These are phyloP conservation scores for Murraya paniculata DNA, from an alignment of 345 rosid genomes.

Conservation along the genomic window DNA sequence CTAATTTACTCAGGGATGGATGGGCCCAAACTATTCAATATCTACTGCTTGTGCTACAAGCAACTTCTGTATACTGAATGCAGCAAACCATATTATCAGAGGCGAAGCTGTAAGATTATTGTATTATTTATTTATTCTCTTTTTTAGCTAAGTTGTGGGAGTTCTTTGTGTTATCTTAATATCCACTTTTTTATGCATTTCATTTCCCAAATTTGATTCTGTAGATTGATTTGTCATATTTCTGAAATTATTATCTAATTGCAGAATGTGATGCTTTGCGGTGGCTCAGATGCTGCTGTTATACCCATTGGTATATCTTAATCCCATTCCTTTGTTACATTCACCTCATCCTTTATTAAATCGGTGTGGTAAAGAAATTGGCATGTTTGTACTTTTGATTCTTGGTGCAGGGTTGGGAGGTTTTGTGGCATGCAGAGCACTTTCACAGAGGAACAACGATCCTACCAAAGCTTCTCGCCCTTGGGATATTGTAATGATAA, in stretches of 20 bases:
- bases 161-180: neutral
- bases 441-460: slow-evolving; percentile 80
- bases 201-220: neutral
- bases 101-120: slow-evolving; percentile 92
- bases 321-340: slow-evolving; percentile 13
- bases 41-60: slow-evolving; percentile 97
- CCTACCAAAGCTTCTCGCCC: slow-evolving; percentile 97
- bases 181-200: neutral
- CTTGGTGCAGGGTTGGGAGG: slow-evolving; percentile 88
- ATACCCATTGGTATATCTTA: slow-evolving; percentile 76
- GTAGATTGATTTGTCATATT: slow-evolving; percentile 1
- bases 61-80: slow-evolving; percentile 89
- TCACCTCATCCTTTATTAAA: slow-evolving; percentile 12
- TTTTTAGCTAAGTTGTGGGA: slow-evolving; percentile 6
- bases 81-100: slow-evolving; percentile 87
- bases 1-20: slow-evolving; percentile 74
- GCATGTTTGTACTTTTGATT: slow-evolving; percentile 18
- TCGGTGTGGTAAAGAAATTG: slow-evolving; percentile 5
- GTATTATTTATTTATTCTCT: slow-evolving; percentile 6
- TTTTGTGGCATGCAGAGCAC: slow-evolving; percentile 88
- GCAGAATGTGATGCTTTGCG: slow-evolving; percentile 96
- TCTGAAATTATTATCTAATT: slow-evolving; percentile 22
- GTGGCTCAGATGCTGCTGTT: slow-evolving; percentile 88
- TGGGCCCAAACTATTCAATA: slow-evolving; percentile 97
- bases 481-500: slow-evolving; percentile 74